phyloP scores from a whole-genome alignment of 129 eudicot genomes.

The Smallanthus sonchifolius region DNA sequence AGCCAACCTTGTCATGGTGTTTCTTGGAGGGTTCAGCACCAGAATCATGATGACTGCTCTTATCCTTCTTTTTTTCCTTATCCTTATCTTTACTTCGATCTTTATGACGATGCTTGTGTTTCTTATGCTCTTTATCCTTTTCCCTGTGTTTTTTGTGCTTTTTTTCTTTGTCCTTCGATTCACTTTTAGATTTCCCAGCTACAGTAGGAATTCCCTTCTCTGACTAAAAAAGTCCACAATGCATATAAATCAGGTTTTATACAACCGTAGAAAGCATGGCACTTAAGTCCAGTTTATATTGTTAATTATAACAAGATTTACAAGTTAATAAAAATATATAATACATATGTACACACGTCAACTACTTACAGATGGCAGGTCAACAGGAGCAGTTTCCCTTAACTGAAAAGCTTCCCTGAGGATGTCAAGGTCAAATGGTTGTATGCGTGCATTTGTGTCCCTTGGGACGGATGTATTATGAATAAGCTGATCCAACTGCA shows the following conservation, averaged over 20 bases:
- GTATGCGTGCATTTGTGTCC: slow-evolving; percentile 55
- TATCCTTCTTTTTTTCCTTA: slow-evolving; percentile 75
- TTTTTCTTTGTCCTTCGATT: slow-evolving; percentile 75
- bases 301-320: not conserved
- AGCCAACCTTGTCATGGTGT: slow-evolving; percentile 55
- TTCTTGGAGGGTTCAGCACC: slow-evolving; percentile 19
- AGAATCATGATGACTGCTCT: slow-evolving; percentile 46
- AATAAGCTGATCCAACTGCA: slow-evolving; percentile 83
- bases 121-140: slow-evolving; percentile 89
- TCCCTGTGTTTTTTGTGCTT: slow-evolving; percentile 84
- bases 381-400: slow-evolving; percentile 65
- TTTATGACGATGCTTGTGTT: slow-evolving; percentile 89
- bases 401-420: slow-evolving; percentile 80
- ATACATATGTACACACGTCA: not conserved
- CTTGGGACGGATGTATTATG: slow-evolving; percentile 34
- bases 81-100: slow-evolving; percentile 88
- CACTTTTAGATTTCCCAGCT: slow-evolving; percentile 67
- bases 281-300: not conserved
- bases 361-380: slow-evolving; percentile 61
- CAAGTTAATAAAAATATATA: not conserved
- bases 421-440: slow-evolving; percentile 60
- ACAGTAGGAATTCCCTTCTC: slow-evolving; percentile 81
- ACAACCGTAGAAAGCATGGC: not conserved
- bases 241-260: not conserved
- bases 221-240: slow-evolving; percentile 36